Evolutionary conservation across 768 basidiomycete species (phyloP).

Genomic region (Hygrocybe coccinea): DNA sequence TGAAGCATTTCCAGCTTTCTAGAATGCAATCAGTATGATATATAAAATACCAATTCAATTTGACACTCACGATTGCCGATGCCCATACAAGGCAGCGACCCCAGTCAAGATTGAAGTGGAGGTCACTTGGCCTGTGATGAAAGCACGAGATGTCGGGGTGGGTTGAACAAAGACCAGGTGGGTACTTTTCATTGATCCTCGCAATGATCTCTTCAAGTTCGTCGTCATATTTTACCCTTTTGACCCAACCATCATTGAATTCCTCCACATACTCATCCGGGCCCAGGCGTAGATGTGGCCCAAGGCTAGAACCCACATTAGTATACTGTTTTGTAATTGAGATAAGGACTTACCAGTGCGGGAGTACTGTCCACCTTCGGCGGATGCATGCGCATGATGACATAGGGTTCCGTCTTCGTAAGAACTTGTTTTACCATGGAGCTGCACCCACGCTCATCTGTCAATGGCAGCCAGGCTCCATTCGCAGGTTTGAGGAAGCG

Average conservation of each 20-base stretch:
- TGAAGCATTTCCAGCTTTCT: no score
- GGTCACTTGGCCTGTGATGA: background rate
- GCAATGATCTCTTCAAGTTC: background rate
- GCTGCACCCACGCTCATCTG: background rate
- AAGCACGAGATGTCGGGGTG: background rate
- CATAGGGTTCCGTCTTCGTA: background rate
- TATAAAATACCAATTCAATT: no score
- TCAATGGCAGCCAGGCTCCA: background rate
- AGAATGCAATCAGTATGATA: no score
- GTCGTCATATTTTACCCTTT: background rate
- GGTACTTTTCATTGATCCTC: background rate
- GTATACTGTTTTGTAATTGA: background rate
- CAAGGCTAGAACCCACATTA: background rate
- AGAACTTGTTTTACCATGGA: background rate
- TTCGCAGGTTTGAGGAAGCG: background rate
- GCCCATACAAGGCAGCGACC: no score
- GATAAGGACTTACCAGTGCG: background rate
- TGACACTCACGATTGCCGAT: no score
- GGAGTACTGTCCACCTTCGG: background rate
- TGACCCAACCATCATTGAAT: background rate
- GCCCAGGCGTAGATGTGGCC: no score
- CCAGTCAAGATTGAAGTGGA: background rate
- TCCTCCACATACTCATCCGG: background rate
- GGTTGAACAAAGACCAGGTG: background rate
- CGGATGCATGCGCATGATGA: background rate